phyloP scores from a whole-genome alignment of 106 monocot species.

The Alisma plantagoaquatica region DNA sequence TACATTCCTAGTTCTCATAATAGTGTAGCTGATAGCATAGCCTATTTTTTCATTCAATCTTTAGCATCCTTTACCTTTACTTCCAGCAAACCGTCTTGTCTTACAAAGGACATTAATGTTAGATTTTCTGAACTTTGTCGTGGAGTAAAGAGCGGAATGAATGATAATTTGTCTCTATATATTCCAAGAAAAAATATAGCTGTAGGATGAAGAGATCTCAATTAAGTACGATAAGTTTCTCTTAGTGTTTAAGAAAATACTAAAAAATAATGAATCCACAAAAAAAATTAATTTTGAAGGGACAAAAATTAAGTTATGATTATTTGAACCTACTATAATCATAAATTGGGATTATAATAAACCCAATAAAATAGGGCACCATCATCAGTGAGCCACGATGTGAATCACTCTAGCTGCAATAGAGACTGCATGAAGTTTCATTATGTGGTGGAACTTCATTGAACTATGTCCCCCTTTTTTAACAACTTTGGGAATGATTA shows the following conservation, averaged over 20 bases:
- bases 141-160: too few species aligned
- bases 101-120: too few species aligned
- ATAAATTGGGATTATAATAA: conserved; percentile 84
- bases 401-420: conserved; percentile 80
- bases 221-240: background rate
- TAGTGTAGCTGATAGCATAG: too few species aligned
- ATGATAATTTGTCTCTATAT: too few species aligned
- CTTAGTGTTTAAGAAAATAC: background rate
- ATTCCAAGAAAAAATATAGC: too few species aligned
- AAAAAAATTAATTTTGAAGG: too few species aligned
- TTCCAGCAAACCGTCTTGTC: too few species aligned
- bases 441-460: conserved; percentile 73
- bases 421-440: conserved; percentile 59
- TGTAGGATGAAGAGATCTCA: background rate
- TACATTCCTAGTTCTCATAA: too few species aligned
- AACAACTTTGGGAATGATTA: conserved; percentile 58
- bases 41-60: too few species aligned
- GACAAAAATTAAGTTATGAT: too few species aligned
- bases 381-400: conserved; percentile 69
- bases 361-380: conserved; percentile 92
- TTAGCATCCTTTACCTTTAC: too few species aligned
- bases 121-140: too few species aligned
- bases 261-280: background rate
- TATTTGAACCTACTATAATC: conserved; percentile 72
- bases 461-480: conserved; percentile 63